Evolutionary conservation across 257 asterid genomes (phyloP).

Genomic region (Plantago major): DNA sequence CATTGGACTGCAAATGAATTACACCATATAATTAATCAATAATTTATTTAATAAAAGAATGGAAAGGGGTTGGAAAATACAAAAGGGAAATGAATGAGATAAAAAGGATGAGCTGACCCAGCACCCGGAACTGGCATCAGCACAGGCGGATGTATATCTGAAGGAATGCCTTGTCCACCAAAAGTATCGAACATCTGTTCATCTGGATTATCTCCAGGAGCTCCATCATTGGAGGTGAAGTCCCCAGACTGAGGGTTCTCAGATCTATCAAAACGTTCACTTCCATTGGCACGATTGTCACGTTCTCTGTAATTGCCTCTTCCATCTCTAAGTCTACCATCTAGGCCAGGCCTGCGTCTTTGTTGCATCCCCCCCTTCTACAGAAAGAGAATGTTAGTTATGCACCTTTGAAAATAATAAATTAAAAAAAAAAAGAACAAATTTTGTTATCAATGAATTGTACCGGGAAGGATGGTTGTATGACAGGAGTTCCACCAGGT

Average conservation of each 20-base stretch:
- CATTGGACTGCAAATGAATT: constrained; percentile 59
- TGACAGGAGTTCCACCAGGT: constrained; percentile 89
- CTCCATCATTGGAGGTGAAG: constrained; percentile 50
- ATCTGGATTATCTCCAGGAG: constrained; percentile 56
- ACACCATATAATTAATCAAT: constrained; percentile 17
- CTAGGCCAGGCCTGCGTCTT: constrained; percentile 65
- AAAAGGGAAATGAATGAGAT: background rate
- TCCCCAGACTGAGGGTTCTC: constrained; percentile 66
- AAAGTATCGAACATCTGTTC: constrained; percentile 76
- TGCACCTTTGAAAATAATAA: background rate
- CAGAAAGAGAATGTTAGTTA: constrained; percentile 23
- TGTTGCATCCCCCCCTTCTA: constrained; percentile 79
- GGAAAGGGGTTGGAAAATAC: background rate
- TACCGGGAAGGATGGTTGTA: constrained; percentile 83
- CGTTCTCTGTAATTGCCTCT: constrained; percentile 74
- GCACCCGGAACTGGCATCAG: constrained; percentile 99
- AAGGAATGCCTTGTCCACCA: constrained; percentile 79
- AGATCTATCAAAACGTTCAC: constrained; percentile 64
- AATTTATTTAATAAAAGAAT: background rate
- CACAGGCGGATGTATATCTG: constrained; percentile 83
- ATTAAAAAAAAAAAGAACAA: background rate
- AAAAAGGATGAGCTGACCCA: constrained; percentile 46
- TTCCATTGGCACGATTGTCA: constrained; percentile 53
- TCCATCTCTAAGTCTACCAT: constrained; percentile 68
- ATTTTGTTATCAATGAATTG: constrained; percentile 5